These are phyloP conservation scores for Phoma sp. DNA, from an alignment of 2,329 filamentous ascomycete genomes.

Conservation along the genomic window DNA sequence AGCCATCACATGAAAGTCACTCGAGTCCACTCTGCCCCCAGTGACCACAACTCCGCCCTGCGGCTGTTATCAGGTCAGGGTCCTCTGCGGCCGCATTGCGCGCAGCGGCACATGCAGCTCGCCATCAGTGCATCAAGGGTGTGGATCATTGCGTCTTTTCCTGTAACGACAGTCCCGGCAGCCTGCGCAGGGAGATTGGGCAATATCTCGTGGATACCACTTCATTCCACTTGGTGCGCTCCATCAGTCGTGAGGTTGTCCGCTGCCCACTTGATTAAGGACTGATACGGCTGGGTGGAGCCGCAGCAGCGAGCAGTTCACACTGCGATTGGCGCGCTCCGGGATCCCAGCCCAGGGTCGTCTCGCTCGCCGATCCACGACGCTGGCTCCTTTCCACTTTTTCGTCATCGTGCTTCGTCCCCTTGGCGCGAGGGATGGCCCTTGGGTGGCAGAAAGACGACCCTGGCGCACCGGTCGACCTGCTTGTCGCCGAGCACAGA, in stretches of 20 bases:
- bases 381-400: constrained; percentile 10
- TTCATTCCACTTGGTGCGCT: constrained; percentile 19
- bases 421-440: constrained; percentile 21
- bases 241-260: constrained; percentile 22
- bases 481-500: constrained; percentile 22
- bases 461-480: constrained; percentile 15
- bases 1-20: constrained; percentile 18
- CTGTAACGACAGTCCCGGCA: constrained; percentile 31
- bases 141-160: constrained; percentile 33
- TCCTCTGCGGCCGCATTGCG: constrained; percentile 16
- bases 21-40: constrained; percentile 4
- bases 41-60: constrained; percentile 13
- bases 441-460: constrained; percentile 12
- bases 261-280: constrained; percentile 20
- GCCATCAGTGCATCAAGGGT: constrained; percentile 17
- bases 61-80: constrained; percentile 18
- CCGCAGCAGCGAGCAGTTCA: constrained; percentile 12
- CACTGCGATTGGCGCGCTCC: constrained; percentile 23
- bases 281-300: constrained; percentile 17
- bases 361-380: constrained; percentile 26
- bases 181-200: constrained; percentile 23
- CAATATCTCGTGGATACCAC: constrained; percentile 18
- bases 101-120: constrained; percentile 23
- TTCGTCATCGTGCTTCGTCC: constrained; percentile 35
- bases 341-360: constrained; percentile 27